Evolutionary conservation across 148 eudicot species (phyloP), one percentile per base, ranked within the genome.

Genomic region (Polygonum maritimum): DNA sequence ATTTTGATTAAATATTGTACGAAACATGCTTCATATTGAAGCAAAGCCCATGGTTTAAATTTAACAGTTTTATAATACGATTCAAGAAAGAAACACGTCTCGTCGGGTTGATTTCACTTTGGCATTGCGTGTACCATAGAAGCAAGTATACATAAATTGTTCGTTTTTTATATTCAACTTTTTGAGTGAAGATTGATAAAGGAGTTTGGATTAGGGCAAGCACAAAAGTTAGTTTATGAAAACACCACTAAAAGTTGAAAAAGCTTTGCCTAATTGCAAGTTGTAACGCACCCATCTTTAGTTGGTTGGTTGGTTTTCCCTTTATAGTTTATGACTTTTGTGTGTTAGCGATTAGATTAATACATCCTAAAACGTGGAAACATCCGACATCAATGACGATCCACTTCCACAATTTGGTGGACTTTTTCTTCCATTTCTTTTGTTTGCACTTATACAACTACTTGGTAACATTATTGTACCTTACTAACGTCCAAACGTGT

Each of bases 261-360:
- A 22, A 67, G 71, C 71, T 36, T 67, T 67, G 71, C 71, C 71
- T 67, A 67, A 67, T 35, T 67, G 71, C 71, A 13, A 67, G 71
- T 67, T 67, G 71, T 67, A 67, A 67, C 44, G 71, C 71, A 67
- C 71, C 41, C 71, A 67, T 63, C 70, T 63, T 7, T 31, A 33
- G 18, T 63, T 63, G 71, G 38, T 67, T 36, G 71, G 35, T 44
- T 44, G 47, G 9, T 67, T 63, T 35, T 67, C 71, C 71, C 44
- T 67, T 38, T 67, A 6, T 35, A 67, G 71, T 35, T 63, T 33
- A 63, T 22, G 70, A 63, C 70, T 31, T 63, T 63, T 55, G 7
- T 36, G 0, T 8, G 22, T 36, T 67, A 26, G 36, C 71, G 41
- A 36, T 35, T 16, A 35, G 40, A 31, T 67, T 67, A 35, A 4